A percentile compares a stretch with the other conserved stretches of the same genome.
phyloP scores from a whole-genome alignment of 768 basidiomycete species.

The Phallus indusiatus region DNA sequence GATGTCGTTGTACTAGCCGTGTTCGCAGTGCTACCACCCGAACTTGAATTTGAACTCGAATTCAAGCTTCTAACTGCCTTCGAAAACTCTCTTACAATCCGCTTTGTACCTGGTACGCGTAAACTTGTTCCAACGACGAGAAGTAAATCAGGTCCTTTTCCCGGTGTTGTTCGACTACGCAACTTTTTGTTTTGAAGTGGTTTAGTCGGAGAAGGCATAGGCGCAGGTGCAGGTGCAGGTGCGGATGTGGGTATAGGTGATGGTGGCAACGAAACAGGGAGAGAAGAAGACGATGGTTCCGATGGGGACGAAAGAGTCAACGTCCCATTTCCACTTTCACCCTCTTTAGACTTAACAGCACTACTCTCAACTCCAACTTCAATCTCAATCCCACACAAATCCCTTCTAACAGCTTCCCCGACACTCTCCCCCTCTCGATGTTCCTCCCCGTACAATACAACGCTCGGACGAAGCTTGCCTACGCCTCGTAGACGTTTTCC shows the following conservation, averaged over 20 bases:
- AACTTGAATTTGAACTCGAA: conserved; percentile 24
- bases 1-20: conserved; percentile 22
- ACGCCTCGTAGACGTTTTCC: conserved; percentile 75
- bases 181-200: background rate
- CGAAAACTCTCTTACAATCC: conserved; percentile 82
- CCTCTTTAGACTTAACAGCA: background rate
- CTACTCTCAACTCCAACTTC: conserved; percentile 6
- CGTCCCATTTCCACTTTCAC: background rate
- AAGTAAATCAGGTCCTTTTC: conserved; percentile 70
- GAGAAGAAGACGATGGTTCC: background rate
- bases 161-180: conserved; percentile 7
- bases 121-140: conserved; percentile 88
- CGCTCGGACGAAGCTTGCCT: conserved; percentile 74
- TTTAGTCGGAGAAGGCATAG: too few species aligned
- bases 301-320: background rate
- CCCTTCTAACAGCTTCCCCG: conserved; percentile 72
- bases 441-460: conserved; percentile 84
- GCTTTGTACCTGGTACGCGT: conserved; percentile 82
- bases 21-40: conserved; percentile 21
- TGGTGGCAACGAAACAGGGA: too few species aligned
- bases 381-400: conserved; percentile 55
- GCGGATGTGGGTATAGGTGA: too few species aligned
- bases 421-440: conserved; percentile 85
- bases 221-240: too few species aligned
- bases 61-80: conserved; percentile 51